Base-by-base conservation (phyloP, 2,329 filamentous ascomycete species). In the Monilinia aucupariae region DNA sequence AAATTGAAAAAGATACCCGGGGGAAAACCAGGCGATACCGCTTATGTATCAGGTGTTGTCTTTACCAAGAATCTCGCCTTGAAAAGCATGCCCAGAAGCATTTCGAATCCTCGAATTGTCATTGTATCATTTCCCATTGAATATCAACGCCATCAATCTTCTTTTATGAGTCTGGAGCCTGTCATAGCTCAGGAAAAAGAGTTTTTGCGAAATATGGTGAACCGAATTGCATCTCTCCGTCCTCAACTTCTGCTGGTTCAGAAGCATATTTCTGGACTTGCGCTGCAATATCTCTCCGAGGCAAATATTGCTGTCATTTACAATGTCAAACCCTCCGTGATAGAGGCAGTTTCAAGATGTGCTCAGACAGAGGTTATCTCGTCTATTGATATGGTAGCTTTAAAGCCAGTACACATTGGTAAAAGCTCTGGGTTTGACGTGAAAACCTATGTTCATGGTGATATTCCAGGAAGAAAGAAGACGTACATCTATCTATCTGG, bases 91-190 rank as follows among this genome's bases (percentile, higher is more conserved):
- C 88, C 90, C 22, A 85, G 94, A 63, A 90, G 86, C 66, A 94
- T 97, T 66, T 76, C 82, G 15, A 88, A 90, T 61, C 94, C 94
- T 3, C 87, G 91, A 39, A 94, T 99, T 65, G 82, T 96, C 55
- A 91, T 99, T 67, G 88, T 99, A 63, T 93, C 92, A 0, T 99
- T 99, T 72, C 87, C 94, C 0, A 91, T 99, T 64, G 94, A 99
- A 74, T 99, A 99, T 75, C 91, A 96, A 64, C 86, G 94, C 47
- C 92, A 97, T 69, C 88, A 93, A 72, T 80, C 91, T 67, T 92
- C 97, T 74, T 97, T 99, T 74, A 97, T 99, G 92, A 99, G 94
- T 71, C 78, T 99, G 56, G 92, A 97, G 70, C 93, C 93, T 47
- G 92, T 99, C 62, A 96, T 99, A 70, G 90, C 93, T 62, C 94